Percentiles rank a stretch among this genome's conserved stretches.
phyloP scores from a whole-genome alignment of 257 asterid species.

The Rubia yunnanensis region DNA sequence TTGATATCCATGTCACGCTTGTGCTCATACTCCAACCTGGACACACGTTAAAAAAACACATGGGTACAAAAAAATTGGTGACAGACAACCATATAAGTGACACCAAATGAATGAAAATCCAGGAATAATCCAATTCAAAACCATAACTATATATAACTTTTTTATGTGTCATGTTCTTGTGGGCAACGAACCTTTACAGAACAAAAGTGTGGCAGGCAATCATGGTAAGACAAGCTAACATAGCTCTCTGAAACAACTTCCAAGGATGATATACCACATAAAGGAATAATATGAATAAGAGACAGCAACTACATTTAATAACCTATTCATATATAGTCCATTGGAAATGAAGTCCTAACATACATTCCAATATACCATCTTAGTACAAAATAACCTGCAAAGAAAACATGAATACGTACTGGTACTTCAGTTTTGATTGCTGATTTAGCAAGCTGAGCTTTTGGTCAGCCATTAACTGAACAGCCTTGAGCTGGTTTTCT shows the following conservation, averaged over 20 bases:
- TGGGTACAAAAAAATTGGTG: not conserved
- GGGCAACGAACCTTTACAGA: not conserved
- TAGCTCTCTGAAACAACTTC: not conserved
- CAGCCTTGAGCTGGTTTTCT: conserved; percentile 90
- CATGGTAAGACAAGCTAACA: not conserved
- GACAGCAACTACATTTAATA: not conserved
- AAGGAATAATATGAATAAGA: not conserved
- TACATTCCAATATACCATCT: not conserved
- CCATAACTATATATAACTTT: not conserved
- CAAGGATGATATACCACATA: not conserved
- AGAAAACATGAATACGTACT: conserved; percentile 40
- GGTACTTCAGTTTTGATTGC: conserved; percentile 86
- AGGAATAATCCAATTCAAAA: conserved; percentile 2
- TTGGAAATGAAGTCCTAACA: not conserved
- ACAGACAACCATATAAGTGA: conserved; percentile 9
- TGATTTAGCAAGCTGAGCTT: conserved; percentile 83
- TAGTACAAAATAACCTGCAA: not conserved
- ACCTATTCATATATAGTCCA: not conserved
- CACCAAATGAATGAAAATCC: not conserved
- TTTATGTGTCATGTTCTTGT: not conserved
- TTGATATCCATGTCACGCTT: conserved; percentile 61
- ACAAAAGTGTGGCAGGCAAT: not conserved
- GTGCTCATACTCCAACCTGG: conserved; percentile 91
- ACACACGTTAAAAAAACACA: conserved; percentile 19
- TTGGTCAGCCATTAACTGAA: conserved; percentile 77